Conservation (phyloP, 768 basidiomycete genomes). For the Sistotremastrum niveocremeum region DNA sequence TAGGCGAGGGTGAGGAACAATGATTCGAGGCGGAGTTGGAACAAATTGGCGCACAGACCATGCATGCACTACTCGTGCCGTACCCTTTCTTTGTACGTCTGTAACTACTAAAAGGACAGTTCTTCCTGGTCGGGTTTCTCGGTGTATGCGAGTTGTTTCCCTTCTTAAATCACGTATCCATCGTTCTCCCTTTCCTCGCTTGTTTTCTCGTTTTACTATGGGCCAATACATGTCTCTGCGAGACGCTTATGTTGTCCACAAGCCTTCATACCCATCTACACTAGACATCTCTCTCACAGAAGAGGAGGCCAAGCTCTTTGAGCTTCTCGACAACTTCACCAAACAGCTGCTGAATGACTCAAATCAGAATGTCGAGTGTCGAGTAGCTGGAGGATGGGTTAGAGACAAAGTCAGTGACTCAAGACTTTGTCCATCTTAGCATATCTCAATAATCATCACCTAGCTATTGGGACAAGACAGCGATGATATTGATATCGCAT, state of each 20-base stretch:
- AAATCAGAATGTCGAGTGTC: conserved; percentile 49
- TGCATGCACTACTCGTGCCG: too few species aligned
- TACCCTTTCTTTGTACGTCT: too few species aligned
- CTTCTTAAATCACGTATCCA: too few species aligned
- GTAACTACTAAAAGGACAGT: too few species aligned
- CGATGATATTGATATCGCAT: conserved; percentile 88
- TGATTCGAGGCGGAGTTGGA: conserved; percentile 2
- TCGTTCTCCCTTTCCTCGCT: too few species aligned
- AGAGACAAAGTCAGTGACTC: conserved; percentile 75
- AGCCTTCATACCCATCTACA: background rate
- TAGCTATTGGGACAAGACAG: conserved; percentile 73
- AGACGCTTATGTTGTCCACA: too few species aligned
- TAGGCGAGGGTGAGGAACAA: background rate
- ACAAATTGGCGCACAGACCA: background rate
- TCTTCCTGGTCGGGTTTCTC: too few species aligned
- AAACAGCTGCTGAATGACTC: conserved; percentile 36
- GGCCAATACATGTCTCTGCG: too few species aligned
- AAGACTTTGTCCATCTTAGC: background rate
- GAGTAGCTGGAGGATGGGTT: conserved; percentile 98
- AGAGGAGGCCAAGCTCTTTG: conserved; percentile 55
- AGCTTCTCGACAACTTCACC: conserved; percentile 71
- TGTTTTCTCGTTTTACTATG: too few species aligned
- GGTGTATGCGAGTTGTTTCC: too few species aligned
- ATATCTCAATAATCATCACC: conserved; percentile 4
- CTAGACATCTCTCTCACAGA: conserved; percentile 44